Base-by-base conservation (phyloP, 2,329 filamentous ascomycete species). In the Fusarium irregulare region DNA sequence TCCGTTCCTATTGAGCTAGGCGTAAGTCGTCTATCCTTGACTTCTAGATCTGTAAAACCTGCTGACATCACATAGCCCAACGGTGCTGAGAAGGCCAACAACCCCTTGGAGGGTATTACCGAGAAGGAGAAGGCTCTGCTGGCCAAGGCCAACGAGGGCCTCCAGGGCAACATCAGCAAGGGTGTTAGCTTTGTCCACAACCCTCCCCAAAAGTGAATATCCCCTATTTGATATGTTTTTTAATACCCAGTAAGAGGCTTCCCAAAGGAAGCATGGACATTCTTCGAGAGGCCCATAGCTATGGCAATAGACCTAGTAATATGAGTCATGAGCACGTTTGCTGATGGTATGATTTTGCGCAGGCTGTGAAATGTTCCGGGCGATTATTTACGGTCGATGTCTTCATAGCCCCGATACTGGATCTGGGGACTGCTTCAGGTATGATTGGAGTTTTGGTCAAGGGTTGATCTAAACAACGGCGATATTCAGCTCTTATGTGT, bases 1-100 rank as follows among this genome's bases (percentile, higher is more conserved):
- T 97, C 96, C 63, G 93, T 97, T 58, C 95, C 94, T 66, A 89
- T 98, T 74, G 93, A 97, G 85, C 93, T 99, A 75, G 96, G 96
- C 78, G 94, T 97, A 92, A 85, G 93, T 87, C 59, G 11, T 40
- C 56, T 50, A 13, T 48, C 32, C 21, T 23, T 20, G 14, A 20
- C 59, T 44, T 62, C 37, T 61, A 57, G 20, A 57, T 60, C 51
- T 58, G 50, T 47, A 46, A 48, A 51, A 4, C 73, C 77, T 74
- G 73, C 81, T 79, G 71, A 78, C 72, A 74, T 23, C 63, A 46
- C 45, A 60, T 63, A 97, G 93, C 86, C 89, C 80, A 90, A 90
- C 76, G 96, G 96, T 82, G 93, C 88, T 60, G 92, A 96, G 85
- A 96, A 96, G 85, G 93, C 90, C 75, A 86, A 87, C 78, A 93